Evolutionary conservation across 1,139 yeast genomes (phyloP).

Genomic region (Lodderomyces metapsilosis): DNA sequence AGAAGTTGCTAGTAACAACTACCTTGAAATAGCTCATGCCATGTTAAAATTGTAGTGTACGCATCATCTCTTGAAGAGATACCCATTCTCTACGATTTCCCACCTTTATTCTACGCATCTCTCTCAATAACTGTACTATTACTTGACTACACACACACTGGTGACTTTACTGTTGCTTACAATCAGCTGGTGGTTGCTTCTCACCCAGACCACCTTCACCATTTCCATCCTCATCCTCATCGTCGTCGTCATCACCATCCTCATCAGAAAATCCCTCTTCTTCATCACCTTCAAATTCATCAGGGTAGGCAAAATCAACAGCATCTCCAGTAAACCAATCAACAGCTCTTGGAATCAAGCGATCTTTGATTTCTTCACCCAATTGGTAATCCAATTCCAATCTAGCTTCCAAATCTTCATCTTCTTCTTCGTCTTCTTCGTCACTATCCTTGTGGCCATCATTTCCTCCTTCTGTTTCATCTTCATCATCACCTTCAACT

Average conservation of each 20-base stretch:
- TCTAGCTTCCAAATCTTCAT: constrained; percentile 77
- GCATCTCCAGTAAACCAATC: constrained; percentile 99
- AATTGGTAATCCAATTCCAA: constrained; percentile 91
- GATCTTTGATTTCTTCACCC: constrained; percentile 96
- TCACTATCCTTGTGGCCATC: constrained; percentile 44
- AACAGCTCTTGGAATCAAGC: constrained; percentile 91
- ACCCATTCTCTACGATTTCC: no score
- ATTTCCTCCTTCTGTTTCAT: constrained; percentile 17
- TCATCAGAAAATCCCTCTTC: constrained; percentile 41
- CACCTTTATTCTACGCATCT: no score
- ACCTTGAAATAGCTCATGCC: no score
- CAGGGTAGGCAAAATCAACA: constrained; percentile 55
- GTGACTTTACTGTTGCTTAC: constrained; percentile 63
- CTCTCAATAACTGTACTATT: no score
- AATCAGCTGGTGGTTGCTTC: constrained; percentile 77
- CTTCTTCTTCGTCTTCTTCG: constrained; percentile 59
- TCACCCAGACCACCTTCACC: constrained; percentile 46
- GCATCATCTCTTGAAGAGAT: no score
- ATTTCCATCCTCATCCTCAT: constrained; percentile 31
- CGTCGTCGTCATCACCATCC: constrained; percentile 54
- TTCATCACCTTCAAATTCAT: constrained; percentile 47
- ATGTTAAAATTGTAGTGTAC: no score
- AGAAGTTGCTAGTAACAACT: no score
- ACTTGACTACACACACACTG: background rate
- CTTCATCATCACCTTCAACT: constrained; percentile 44